A percentile compares a stretch with the other conserved stretches of the same genome.
Evolutionary conservation across 352 stramenopile genomes (phyloP).

Genomic region (Globisporangium megalacanthum): DNA sequence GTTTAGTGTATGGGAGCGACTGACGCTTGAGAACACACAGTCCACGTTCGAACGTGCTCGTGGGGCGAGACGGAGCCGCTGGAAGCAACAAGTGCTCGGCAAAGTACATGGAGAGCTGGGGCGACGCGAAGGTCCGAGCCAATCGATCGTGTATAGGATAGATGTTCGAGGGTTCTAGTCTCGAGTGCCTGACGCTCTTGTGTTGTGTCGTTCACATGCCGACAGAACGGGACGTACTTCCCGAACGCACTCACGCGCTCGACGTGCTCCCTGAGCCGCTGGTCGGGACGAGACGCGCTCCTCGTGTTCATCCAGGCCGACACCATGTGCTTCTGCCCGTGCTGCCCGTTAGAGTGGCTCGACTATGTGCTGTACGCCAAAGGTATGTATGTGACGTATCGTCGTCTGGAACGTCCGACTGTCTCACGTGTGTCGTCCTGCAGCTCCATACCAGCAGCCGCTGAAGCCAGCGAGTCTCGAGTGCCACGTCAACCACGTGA

Average conservation of each 20-base stretch:
- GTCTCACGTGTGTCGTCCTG: not conserved
- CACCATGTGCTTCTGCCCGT: conserved; percentile 73
- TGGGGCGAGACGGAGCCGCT: conserved; percentile 73
- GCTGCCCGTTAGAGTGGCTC: conserved; percentile 76
- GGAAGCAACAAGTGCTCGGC: conserved; percentile 64
- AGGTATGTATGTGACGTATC: no score
- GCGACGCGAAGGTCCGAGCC: conserved; percentile 30
- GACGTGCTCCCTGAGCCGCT: conserved; percentile 30
- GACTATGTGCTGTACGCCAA: conserved; percentile 78
- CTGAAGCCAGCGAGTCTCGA: conserved; percentile 43
- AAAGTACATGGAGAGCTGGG: conserved; percentile 74
- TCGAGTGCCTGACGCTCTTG: not conserved
- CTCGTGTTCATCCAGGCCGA: conserved; percentile 33
- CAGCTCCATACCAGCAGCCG: conserved; percentile 72
- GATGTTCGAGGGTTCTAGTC: not conserved
- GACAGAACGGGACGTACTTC: conserved; percentile 47
- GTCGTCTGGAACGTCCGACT: not conserved
- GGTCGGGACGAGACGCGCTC: conserved; percentile 9
- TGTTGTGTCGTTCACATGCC: not conserved
- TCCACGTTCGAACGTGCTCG: conserved; percentile 69
- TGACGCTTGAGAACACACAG: conserved; percentile 17
- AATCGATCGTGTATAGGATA: no score
- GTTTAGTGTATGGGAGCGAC: not conserved
- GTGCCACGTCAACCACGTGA: conserved; percentile 46
- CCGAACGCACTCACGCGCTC: conserved; percentile 48